A percentile compares a stretch with the other conserved stretches of the same genome.
phyloP scores from a whole-genome alignment of 108 stramenopile species.

The Nitzschia putrida region DNA sequence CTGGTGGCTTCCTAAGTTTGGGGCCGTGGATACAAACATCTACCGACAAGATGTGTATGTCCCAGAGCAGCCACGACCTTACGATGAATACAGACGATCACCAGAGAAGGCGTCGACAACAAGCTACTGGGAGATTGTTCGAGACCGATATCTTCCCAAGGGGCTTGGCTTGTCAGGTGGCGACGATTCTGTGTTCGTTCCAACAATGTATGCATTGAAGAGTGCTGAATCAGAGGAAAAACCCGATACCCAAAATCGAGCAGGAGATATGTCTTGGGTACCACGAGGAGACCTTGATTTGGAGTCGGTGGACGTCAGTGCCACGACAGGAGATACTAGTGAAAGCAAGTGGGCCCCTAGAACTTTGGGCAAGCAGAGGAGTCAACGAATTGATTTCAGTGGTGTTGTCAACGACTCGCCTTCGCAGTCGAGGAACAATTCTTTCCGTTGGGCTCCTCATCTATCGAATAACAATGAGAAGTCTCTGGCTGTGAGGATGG shows the following conservation, averaged over 20 bases:
- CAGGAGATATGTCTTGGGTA: slow-evolving; percentile 9
- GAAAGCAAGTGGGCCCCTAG: slow-evolving; percentile 8
- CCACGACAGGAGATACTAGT: neutral
- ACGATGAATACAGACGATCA: neutral
- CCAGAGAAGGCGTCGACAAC: slow-evolving; percentile 6
- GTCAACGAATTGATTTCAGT: slow-evolving; percentile 7
- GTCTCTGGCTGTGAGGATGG: neutral
- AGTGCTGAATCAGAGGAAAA: neutral
- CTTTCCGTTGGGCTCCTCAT: slow-evolving; percentile 21
- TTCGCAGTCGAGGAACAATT: neutral
- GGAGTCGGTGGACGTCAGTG: neutral
- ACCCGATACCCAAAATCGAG: neutral
- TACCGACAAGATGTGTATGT: slow-evolving; percentile 11
- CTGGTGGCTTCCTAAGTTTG: slow-evolving; percentile 10
- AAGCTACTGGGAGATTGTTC: slow-evolving; percentile 15
- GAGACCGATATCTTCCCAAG: slow-evolving; percentile 4
- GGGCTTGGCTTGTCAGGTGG: neutral
- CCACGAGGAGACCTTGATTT: slow-evolving; percentile 1
- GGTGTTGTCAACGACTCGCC: slow-evolving; percentile 1
- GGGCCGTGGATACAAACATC: slow-evolving; percentile 1
- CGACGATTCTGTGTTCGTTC: neutral
- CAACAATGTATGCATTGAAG: slow-evolving; percentile 2
- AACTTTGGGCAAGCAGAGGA: slow-evolving; percentile 13
- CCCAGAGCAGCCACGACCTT: neutral
- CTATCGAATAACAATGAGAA: slow-evolving; percentile 2